These are phyloP conservation scores for Paramecium biaurelia DNA, from an alignment of 73 alveolate species.

Conservation along the genomic window DNA sequence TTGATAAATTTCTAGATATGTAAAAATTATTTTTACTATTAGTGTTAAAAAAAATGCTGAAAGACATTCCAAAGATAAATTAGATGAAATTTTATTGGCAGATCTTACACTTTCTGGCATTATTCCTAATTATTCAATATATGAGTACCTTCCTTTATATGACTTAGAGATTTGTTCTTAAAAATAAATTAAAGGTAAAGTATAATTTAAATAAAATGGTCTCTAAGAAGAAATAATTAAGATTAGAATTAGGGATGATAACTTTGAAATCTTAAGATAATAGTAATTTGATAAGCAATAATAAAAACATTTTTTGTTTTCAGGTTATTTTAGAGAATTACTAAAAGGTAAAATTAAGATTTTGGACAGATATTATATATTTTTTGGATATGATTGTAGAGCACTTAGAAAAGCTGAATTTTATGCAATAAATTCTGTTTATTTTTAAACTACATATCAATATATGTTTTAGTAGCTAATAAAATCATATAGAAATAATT, in stretches of 20 bases:
- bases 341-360: background rate
- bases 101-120: conserved; percentile 2
- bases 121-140: background rate
- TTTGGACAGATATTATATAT: background rate
- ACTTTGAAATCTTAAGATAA: background rate
- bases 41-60: background rate
- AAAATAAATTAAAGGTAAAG: background rate
- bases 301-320: background rate
- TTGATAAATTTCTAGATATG: background rate
- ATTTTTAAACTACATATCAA: background rate
- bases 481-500: background rate
- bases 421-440: background rate
- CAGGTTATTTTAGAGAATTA: background rate
- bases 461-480: background rate
- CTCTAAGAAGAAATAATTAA: background rate
- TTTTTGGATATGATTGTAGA: background rate
- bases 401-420: conserved; percentile 16
- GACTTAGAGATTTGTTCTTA: background rate
- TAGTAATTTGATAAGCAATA: background rate
- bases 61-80: background rate
- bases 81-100: background rate
- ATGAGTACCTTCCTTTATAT: background rate
- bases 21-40: background rate
- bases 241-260: conserved; percentile 5
- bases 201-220: background rate